Percentiles rank a stretch among this genome's conserved stretches.
Conservation (phyloP, 2,329 filamentous ascomycete genomes). For the Penicillium sp. region DNA sequence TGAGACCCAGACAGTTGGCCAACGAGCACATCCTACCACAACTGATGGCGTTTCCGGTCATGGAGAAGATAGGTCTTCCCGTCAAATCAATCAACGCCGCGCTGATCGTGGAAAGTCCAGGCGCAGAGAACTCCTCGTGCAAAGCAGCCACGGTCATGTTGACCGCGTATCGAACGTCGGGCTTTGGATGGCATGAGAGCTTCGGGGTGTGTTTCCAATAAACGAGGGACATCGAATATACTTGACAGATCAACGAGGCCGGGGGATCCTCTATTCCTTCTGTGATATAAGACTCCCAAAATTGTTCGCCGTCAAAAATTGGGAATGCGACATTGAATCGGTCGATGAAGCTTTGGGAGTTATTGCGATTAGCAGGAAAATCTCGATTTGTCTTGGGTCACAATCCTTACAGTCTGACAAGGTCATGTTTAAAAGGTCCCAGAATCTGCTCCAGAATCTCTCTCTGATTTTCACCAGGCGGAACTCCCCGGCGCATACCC, state of each 20-base stretch:
- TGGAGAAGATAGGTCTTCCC: conserved; percentile 63
- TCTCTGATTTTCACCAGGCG: conserved; percentile 54
- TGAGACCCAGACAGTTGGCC: conserved; percentile 59
- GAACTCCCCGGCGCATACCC: conserved; percentile 49
- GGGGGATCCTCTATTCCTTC: conserved; percentile 55
- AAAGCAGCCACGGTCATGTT: conserved; percentile 64
- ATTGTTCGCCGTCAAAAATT: conserved; percentile 60
- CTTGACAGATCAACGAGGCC: conserved; percentile 59
- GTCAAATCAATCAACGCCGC: conserved; percentile 63
- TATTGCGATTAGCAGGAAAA: not conserved
- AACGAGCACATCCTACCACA: conserved; percentile 58
- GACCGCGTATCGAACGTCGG: conserved; percentile 64
- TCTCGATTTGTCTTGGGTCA: not conserved
- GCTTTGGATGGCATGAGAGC: conserved; percentile 53
- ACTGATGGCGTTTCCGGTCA: conserved; percentile 61
- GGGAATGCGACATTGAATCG: conserved; percentile 65
- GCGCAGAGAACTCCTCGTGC: conserved; percentile 63
- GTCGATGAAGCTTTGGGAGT: conserved; percentile 54
- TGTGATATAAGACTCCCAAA: conserved; percentile 54
- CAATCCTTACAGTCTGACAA: conserved; percentile 55
- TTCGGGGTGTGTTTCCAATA: conserved; percentile 59
- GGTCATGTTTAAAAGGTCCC: conserved; percentile 56
- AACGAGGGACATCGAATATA: conserved; percentile 62
- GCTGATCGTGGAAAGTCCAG: conserved; percentile 61
- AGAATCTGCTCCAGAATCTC: conserved; percentile 63